Evolutionary conservation across 2,329 filamentous ascomycete genomes (phyloP).

Genomic region (Diaporthe vexans): DNA sequence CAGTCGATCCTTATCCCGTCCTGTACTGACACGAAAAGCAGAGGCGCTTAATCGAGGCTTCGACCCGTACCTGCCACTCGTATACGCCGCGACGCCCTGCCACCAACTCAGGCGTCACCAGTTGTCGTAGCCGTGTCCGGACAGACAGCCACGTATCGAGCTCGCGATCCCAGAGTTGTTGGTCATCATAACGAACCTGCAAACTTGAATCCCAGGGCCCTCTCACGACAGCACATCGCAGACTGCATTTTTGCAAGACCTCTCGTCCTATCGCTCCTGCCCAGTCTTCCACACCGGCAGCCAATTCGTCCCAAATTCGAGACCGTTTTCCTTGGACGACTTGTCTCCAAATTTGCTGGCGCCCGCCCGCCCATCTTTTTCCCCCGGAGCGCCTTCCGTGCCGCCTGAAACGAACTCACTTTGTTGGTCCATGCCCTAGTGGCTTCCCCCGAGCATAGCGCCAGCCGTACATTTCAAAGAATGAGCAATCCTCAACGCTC

Average conservation of each 20-base stretch:
- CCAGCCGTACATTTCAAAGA: slow-evolving; percentile 19
- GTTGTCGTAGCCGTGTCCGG: background rate
- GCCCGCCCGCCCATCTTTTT: slow-evolving; percentile 4
- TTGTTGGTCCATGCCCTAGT: slow-evolving; percentile 29
- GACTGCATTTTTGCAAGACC: background rate
- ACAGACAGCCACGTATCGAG: background rate
- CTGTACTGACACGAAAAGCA: slow-evolving; percentile 25
- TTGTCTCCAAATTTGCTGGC: slow-evolving; percentile 16
- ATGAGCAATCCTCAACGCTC: slow-evolving; percentile 58
- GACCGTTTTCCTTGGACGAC: slow-evolving; percentile 15
- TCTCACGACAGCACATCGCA: background rate
- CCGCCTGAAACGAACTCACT: slow-evolving; percentile 44
- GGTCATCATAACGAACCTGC: background rate
- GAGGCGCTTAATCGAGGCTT: slow-evolving; percentile 6
- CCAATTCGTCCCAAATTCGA: slow-evolving; percentile 25
- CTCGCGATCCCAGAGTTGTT: background rate
- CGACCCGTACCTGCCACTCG: slow-evolving; percentile 21
- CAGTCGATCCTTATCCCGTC: slow-evolving; percentile 23
- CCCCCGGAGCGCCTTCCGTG: slow-evolving; percentile 30
- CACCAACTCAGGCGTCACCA: slow-evolving; percentile 9
- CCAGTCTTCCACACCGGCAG: slow-evolving; percentile 10
- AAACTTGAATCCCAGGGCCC: background rate
- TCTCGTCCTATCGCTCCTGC: slow-evolving; percentile 16
- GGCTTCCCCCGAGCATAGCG: slow-evolving; percentile 43
- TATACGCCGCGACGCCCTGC: slow-evolving; percentile 3